phyloP scores from a whole-genome alignment of 1,284 basidiomycete genomes.

The Heterobasidion annosum region DNA sequence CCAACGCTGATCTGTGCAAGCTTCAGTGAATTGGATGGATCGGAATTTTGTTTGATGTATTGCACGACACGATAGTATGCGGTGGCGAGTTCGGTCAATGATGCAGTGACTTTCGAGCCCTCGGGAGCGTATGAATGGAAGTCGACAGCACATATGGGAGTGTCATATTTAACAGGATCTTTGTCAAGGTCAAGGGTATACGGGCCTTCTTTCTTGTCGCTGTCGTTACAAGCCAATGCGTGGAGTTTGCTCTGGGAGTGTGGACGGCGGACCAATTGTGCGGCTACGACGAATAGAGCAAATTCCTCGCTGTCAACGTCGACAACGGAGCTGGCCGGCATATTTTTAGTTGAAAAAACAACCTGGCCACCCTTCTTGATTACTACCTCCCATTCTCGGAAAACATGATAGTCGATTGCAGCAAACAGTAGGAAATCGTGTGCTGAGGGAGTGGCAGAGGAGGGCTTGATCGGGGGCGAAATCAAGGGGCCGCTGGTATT shows the following conservation, averaged over 20 bases:
- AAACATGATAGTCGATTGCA: not conserved
- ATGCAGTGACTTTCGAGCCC: not conserved
- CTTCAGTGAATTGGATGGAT: not conserved
- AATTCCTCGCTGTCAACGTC: not conserved
- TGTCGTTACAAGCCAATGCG: not conserved
- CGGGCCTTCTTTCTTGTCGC: not conserved
- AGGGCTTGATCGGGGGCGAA: not conserved
- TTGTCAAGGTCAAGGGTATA: not conserved
- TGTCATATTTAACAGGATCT: not conserved
- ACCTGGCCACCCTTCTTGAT: not conserved
- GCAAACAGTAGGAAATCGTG: not conserved
- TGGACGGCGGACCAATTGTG: not conserved
- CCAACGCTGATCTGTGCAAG: not conserved
- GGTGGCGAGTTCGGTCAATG: not conserved
- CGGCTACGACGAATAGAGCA: not conserved
- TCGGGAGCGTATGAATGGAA: not conserved
- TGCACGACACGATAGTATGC: not conserved
- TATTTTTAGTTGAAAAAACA: not conserved
- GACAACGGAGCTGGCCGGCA: not conserved
- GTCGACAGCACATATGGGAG: not conserved
- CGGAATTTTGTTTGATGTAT: not conserved
- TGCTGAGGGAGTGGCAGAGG: not conserved
- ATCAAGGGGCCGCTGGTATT: not conserved
- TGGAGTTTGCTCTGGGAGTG: not conserved
- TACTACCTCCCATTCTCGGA: not conserved